phyloP scores from a whole-genome alignment of 1,284 basidiomycete species.

The Apiotrichum montevideense region DNA sequence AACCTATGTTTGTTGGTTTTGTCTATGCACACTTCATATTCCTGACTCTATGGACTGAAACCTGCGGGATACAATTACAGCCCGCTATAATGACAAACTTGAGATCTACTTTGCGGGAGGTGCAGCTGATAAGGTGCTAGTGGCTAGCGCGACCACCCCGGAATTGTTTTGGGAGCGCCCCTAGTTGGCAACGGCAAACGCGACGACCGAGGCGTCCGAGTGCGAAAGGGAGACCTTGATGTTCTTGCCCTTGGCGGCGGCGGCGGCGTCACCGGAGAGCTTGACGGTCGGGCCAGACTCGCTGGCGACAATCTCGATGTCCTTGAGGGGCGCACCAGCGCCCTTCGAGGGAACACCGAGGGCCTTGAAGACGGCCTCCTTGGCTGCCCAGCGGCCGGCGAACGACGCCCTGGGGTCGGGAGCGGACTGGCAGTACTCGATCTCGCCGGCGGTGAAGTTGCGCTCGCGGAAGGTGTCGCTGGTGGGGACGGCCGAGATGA shows the following conservation, averaged over 20 bases:
- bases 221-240: constrained; percentile 85
- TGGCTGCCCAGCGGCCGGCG: constrained; percentile 93
- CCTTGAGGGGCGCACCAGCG: constrained; percentile 85
- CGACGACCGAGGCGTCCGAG: constrained; percentile 47
- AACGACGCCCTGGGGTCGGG: constrained; percentile 84
- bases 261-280: constrained; percentile 75
- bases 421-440: constrained; percentile 78
- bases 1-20: background rate
- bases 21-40: constrained; percentile 7
- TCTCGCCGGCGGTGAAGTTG: constrained; percentile 89
- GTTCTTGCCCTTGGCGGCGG: constrained; percentile 66
- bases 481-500: constrained; percentile 86
- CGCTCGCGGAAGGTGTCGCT: constrained; percentile 82
- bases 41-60: constrained; percentile 5
- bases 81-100: constrained; percentile 3
- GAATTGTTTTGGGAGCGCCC: background rate
- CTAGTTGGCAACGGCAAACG: constrained; percentile 46
- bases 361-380: constrained; percentile 99
- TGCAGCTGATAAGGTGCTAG: too few species aligned
- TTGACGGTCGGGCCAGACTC: constrained; percentile 59
- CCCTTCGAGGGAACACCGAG: constrained; percentile 85
- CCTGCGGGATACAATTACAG: constrained; percentile 4
- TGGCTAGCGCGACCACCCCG: background rate
- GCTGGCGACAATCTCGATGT: constrained; percentile 85
- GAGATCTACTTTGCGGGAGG: constrained; percentile 1